These are phyloP conservation scores for Phialophora expanda DNA, from an alignment of 2,329 filamentous ascomycete species.

Conservation along the genomic window DNA sequence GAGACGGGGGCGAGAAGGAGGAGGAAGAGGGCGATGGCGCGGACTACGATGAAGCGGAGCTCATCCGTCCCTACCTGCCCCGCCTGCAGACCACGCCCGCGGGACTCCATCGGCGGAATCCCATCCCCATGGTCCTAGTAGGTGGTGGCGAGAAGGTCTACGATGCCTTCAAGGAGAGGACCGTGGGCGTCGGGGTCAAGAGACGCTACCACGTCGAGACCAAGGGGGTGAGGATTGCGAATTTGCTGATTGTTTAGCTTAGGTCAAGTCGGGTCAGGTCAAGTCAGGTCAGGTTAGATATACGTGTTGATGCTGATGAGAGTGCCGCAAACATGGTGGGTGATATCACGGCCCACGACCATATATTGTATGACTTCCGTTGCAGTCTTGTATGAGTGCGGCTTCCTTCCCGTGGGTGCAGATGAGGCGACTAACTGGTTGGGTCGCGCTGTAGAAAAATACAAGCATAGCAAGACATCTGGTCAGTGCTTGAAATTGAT, in stretches of 20 bases:
- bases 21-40: constrained; percentile 23
- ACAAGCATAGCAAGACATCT: background rate
- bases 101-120: constrained; percentile 71
- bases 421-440: background rate
- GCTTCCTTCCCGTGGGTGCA: background rate
- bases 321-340: too few species aligned
- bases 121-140: constrained; percentile 83
- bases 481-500: background rate
- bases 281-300: background rate
- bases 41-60: constrained; percentile 46
- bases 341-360: background rate
- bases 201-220: constrained; percentile 81
- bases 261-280: background rate
- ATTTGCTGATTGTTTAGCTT: constrained; percentile 70
- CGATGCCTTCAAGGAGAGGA: constrained; percentile 61
- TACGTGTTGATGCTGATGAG: too few species aligned
- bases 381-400: background rate
- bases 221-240: constrained; percentile 77
- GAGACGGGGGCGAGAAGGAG: constrained; percentile 40
- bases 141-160: constrained; percentile 72
- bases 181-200: constrained; percentile 74
- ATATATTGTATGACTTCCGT: background rate
- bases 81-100: constrained; percentile 71
- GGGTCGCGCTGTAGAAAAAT: background rate
- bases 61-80: constrained; percentile 74